phyloP scores from a whole-genome alignment of 805 yeast genomes.

The Hanseniaspora taiwanica region DNA sequence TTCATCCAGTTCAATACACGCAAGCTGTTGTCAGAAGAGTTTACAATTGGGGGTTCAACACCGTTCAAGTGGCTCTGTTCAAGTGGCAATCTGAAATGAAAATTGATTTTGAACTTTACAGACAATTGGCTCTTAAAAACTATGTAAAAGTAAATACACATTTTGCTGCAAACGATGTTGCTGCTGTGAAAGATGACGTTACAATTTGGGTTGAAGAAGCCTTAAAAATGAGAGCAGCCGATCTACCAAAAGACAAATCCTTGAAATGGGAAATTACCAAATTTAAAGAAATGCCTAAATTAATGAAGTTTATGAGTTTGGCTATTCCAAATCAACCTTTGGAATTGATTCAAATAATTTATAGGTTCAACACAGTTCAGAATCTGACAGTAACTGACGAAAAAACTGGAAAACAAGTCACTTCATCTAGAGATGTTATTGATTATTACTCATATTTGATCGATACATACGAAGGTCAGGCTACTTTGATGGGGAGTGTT shows the following conservation, averaged over 20 bases:
- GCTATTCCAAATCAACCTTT: slow-evolving; percentile 44
- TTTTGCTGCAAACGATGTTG: slow-evolving; percentile 51
- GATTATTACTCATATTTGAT: slow-evolving; percentile 52
- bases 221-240: slow-evolving; percentile 34
- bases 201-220: slow-evolving; percentile 56
- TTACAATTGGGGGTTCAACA: slow-evolving; percentile 53
- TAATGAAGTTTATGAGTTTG: slow-evolving; percentile 56
- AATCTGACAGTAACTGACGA: slow-evolving; percentile 36
- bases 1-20: slow-evolving; percentile 30
- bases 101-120: slow-evolving; percentile 66
- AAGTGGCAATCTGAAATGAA: slow-evolving; percentile 56
- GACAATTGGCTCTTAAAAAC: slow-evolving; percentile 66
- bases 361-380: slow-evolving; percentile 51
- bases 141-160: slow-evolving; percentile 71
- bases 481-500: slow-evolving; percentile 50
- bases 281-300: slow-evolving; percentile 58
- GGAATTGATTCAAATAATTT: slow-evolving; percentile 45
- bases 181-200: slow-evolving; percentile 30
- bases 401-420: slow-evolving; percentile 31
- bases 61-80: slow-evolving; percentile 51
- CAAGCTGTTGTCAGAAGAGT: slow-evolving; percentile 44
- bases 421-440: slow-evolving; percentile 37
- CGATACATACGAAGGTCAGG: slow-evolving; percentile 44
- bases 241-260: slow-evolving; percentile 40
- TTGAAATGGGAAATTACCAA: slow-evolving; percentile 60